phyloP scores from a whole-genome alignment of 768 basidiomycete genomes.

The Boletus rubroflammeus region DNA sequence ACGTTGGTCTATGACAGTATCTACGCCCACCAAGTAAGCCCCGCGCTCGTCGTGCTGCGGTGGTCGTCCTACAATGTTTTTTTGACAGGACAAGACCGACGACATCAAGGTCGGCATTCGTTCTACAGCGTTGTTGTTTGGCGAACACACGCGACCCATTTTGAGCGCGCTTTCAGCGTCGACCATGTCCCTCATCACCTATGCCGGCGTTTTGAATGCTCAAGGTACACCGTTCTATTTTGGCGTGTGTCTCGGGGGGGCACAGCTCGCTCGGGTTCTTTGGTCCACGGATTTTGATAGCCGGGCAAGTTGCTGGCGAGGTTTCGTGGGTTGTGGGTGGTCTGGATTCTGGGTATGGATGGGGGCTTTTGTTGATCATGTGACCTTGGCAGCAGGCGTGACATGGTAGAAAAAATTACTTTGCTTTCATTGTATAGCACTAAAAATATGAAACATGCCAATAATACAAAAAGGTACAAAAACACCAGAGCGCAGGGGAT shows the following conservation, averaged over 20 bases:
- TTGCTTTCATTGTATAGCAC: neutral
- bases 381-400: constrained; percentile 16
- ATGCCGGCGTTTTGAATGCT: constrained; percentile 76
- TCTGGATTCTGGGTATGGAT: constrained; percentile 85
- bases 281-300: constrained; percentile 70
- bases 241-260: constrained; percentile 66
- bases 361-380: constrained; percentile 73
- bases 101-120: constrained; percentile 86
- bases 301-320: constrained; percentile 82
- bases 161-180: constrained; percentile 70
- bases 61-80: neutral
- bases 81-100: constrained; percentile 80
- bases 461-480: neutral
- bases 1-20: constrained; percentile 97
- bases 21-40: constrained; percentile 88
- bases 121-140: constrained; percentile 92
- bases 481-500: neutral
- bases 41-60: too few relatives aligned
- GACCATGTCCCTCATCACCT: constrained; percentile 68
- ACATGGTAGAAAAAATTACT: neutral
- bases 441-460: neutral
- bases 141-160: constrained; percentile 68
- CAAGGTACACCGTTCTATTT: constrained; percentile 78
- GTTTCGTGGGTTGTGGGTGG: constrained; percentile 86
- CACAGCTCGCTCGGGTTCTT: constrained; percentile 77